Percentiles rank a stretch among this genome's conserved stretches.
phyloP scores from a whole-genome alignment of 371 early-diverging fungal genomes.

The Rhizoclosmatium hyalinum region DNA sequence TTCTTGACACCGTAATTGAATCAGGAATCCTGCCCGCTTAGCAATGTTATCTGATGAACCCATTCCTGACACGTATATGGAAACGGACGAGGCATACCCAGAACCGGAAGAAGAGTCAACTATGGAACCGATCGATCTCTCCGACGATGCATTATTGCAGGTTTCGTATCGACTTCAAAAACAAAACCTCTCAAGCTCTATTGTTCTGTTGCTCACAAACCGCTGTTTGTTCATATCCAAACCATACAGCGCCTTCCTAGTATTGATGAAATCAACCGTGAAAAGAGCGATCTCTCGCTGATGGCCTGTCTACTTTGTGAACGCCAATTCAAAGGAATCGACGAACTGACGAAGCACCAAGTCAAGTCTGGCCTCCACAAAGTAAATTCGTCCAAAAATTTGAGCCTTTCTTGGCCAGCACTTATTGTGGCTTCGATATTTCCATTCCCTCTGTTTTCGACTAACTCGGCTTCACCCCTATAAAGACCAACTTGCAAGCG shows the following conservation, averaged over 20 bases:
- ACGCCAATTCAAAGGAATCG: conserved; percentile 66
- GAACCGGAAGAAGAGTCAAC: neutral
- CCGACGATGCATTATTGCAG: conserved; percentile 34
- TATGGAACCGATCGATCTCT: conserved; percentile 25
- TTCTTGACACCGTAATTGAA: neutral
- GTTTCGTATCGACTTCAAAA: conserved; percentile 9
- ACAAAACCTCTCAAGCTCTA: neutral
- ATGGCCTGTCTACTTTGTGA: conserved; percentile 73
- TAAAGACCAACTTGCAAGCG: conserved; percentile 35
- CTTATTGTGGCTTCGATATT: neutral
- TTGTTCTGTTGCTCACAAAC: neutral
- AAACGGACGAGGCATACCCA: neutral
- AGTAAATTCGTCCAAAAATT: conserved; percentile 39
- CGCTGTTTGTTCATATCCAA: neutral
- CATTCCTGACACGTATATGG: neutral
- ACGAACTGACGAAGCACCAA: conserved; percentile 69
- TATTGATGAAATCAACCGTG: conserved; percentile 48
- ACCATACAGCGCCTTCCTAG: conserved; percentile 34
- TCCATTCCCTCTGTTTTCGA: neutral
- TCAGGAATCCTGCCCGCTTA: conserved; percentile 9
- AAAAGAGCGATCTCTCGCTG: conserved; percentile 56
- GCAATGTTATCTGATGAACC: neutral
- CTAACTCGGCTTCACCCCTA: neutral
- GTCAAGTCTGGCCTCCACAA: conserved; percentile 72
- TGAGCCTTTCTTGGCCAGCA: neutral